Evolutionary conservation across 768 basidiomycete species (phyloP).

Genomic region (Auriscalpium vulgare): DNA sequence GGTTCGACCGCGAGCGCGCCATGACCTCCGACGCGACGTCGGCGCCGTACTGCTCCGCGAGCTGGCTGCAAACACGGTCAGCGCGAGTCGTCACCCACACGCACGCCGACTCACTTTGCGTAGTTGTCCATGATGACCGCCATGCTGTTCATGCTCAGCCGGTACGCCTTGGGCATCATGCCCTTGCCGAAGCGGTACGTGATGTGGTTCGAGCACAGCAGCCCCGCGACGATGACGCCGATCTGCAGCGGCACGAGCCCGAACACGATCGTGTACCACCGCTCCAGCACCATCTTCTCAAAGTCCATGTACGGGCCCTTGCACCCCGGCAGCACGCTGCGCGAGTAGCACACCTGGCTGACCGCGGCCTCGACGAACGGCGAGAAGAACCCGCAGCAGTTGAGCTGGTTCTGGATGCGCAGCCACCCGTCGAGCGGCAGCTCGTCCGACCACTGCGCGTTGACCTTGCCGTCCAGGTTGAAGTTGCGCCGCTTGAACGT

Average conservation of each 20-base stretch:
- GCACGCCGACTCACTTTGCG: conserved; percentile 44
- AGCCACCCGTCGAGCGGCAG: conserved; percentile 55
- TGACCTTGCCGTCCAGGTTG: conserved; percentile 79
- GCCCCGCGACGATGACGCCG: conserved; percentile 47
- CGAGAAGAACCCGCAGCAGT: conserved; percentile 77
- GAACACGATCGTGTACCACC: conserved; percentile 64
- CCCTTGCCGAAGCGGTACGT: conserved; percentile 86
- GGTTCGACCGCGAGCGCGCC: conserved; percentile 47
- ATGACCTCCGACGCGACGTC: conserved; percentile 54
- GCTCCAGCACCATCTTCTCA: conserved; percentile 43
- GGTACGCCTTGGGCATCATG: conserved; percentile 80
- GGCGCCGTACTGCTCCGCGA: conserved; percentile 66
- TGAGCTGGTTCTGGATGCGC: conserved; percentile 62
- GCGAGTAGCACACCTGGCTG: conserved; percentile 65
- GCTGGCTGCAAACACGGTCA: conserved; percentile 37
- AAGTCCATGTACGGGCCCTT: conserved; percentile 55
- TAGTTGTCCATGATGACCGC: conserved; percentile 82
- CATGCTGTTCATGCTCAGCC: conserved; percentile 66
- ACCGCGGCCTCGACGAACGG: conserved; percentile 77
- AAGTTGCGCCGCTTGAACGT: conserved; percentile 68
- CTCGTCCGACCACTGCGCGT: conserved; percentile 62
- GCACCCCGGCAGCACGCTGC: conserved; percentile 66
- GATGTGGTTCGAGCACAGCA: conserved; percentile 77
- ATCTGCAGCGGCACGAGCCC: conserved; percentile 63
- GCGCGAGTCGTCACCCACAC: background rate